Base-by-base conservation (phyloP, 225 moss, liverwort and hornwort species). In the Sphagnum contortum region DNA sequence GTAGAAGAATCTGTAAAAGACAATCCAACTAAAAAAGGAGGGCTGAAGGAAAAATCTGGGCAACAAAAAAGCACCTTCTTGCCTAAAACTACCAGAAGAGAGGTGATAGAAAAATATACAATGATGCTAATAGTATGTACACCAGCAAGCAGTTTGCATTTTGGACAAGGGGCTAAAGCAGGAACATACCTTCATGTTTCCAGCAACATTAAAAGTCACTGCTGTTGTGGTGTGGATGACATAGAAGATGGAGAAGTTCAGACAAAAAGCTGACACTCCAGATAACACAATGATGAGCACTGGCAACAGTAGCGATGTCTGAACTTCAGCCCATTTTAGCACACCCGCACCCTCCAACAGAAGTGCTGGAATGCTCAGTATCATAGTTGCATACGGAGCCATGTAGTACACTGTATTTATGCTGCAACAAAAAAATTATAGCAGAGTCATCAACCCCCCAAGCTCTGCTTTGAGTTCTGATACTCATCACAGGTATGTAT, bases 161-260 rank as follows among this genome's bases (percentile, higher is more conserved):
- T 29, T 29, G 29, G 29, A 29, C 29, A 29, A 29, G 29, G 29
- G 29, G 29, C 29, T 29, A 29, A 52, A 52, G 47, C n/a, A 50
- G 51, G 44, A 5, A 52, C 55, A 48, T 72, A 90, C 90, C 79
- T 90, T 90, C 90, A 87, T 90, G 68, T 90, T 90, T 50, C 90
- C 90, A 48, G 90, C 90, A 12, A 90, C 90, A 48, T 90, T 90
- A 68, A 90, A 90, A 6, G 90, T 90, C 65, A 90, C 90, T 8
- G 90, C 90, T 29, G 90, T 90, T 3, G 90, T 90, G n/a, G 90
- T 76, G 45, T 90, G 90, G 54, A 90, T 90, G 78, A 90, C 90
- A 67, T 85, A 90, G 76, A 90, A 90, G 55, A 90, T 90, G 14
- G 90, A 90, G 7, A 90, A 90, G 48, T 90, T 90, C 59, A 90